phyloP scores from a whole-genome alignment of 805 yeast species.

The Myxozyma udenii region DNA sequence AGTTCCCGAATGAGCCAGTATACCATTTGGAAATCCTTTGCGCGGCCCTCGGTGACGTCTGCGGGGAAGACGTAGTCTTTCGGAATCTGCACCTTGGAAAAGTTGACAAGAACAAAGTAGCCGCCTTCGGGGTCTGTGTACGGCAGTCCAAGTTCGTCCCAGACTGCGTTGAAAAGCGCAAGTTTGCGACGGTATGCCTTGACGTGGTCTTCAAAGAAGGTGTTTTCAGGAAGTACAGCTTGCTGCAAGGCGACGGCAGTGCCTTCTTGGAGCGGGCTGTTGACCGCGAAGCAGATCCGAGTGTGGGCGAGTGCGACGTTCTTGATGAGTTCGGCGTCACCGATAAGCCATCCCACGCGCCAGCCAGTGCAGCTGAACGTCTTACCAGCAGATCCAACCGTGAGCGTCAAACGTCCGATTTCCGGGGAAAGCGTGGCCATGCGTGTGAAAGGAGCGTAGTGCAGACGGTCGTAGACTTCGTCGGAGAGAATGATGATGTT shows the following conservation, averaged over 20 bases:
- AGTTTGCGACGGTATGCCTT: constrained; percentile 68
- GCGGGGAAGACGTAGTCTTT: constrained; percentile 66
- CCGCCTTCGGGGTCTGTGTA: constrained; percentile 93
- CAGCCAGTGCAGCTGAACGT: constrained; percentile 99
- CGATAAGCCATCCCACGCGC: constrained; percentile 96
- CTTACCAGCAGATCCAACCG: constrained; percentile 97
- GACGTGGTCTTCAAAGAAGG: constrained; percentile 70
- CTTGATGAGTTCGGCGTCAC: constrained; percentile 74
- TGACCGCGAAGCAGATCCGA: constrained; percentile 85
- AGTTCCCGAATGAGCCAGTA: constrained; percentile 90
- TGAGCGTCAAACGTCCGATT: constrained; percentile 69
- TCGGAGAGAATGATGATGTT: constrained; percentile 82
- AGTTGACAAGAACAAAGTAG: constrained; percentile 84
- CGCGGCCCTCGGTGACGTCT: constrained; percentile 56
- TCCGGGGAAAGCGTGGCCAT: constrained; percentile 82
- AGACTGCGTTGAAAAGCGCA: constrained; percentile 65
- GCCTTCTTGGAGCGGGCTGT: constrained; percentile 91
- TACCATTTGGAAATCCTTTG: constrained; percentile 83
- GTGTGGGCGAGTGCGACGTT: constrained; percentile 89
- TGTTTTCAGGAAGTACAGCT: constrained; percentile 50
- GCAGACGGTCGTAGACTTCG: constrained; percentile 92
- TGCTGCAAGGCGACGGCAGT: constrained; percentile 69
- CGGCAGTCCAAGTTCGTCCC: constrained; percentile 84
- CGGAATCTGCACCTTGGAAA: constrained; percentile 78
- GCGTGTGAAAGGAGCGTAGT: constrained; percentile 72